These are phyloP conservation scores for Zalerion maritima DNA, from an alignment of 495 filamentous ascomycete species.

Conservation along the genomic window DNA sequence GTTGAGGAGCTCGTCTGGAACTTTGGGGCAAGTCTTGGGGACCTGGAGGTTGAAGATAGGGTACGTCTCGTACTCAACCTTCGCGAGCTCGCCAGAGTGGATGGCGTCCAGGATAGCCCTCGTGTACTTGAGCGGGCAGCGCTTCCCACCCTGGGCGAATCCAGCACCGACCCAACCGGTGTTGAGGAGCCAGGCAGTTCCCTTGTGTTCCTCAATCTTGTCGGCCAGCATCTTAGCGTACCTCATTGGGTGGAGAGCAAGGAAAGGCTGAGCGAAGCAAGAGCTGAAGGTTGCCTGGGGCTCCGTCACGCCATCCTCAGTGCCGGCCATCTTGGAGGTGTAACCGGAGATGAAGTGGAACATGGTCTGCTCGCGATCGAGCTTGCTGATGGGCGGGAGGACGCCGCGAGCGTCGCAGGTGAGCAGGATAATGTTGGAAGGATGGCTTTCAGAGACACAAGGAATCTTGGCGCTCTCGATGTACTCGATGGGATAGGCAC, in stretches of 20 bases:
- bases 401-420: slow-evolving; percentile 97
- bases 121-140: slow-evolving; percentile 97
- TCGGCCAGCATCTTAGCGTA: slow-evolving; percentile 96
- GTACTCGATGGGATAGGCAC: slow-evolving; percentile 97
- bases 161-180: slow-evolving; percentile 98
- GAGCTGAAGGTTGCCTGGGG: slow-evolving; percentile 98
- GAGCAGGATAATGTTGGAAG: slow-evolving; percentile 91
- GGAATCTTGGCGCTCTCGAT: slow-evolving; percentile 98
- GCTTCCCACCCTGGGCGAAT: slow-evolving; percentile 87
- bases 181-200: slow-evolving; percentile 97
- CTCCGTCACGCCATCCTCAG: slow-evolving; percentile 90
- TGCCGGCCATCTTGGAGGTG: slow-evolving; percentile 99
- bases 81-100: slow-evolving; percentile 87
- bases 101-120: slow-evolving; percentile 96
- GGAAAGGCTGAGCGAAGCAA: slow-evolving; percentile 98
- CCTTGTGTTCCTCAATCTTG: slow-evolving; percentile 89
- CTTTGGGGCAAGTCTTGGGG: slow-evolving; percentile 70
- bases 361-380: slow-evolving; percentile 92
- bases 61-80: slow-evolving; percentile 85
- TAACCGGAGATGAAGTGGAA: slow-evolving; percentile 99
- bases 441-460: slow-evolving; percentile 74
- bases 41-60: slow-evolving; percentile 93
- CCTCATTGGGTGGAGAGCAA: slow-evolving; percentile 97
- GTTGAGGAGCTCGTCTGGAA: slow-evolving; percentile 86
- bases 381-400: slow-evolving; percentile 93